phyloP scores from a whole-genome alignment of 305 asterid genomes.

The Andrographis paniculata region DNA sequence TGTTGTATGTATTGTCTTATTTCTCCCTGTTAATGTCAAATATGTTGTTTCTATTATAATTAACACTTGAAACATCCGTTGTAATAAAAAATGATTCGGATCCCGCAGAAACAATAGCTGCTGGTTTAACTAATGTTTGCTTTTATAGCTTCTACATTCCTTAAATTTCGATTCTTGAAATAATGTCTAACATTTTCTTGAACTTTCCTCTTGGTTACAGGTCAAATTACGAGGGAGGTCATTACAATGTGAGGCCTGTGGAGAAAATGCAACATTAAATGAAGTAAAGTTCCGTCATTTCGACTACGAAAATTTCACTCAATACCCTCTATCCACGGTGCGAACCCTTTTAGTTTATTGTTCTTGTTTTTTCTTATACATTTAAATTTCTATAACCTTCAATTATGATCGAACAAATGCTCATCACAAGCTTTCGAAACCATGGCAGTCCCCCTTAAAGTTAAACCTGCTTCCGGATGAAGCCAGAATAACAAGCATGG shows the following conservation, averaged over 20 bases:
- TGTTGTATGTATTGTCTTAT: slow-evolving; percentile 40
- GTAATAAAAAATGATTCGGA: too few species aligned
- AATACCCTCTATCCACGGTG: slow-evolving; percentile 70
- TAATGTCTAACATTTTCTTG: slow-evolving; percentile 1
- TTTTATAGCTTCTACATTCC: not conserved
- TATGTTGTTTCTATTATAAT: not conserved
- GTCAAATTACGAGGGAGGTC: slow-evolving; percentile 90
- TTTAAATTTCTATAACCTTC: not conserved
- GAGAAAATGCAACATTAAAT: slow-evolving; percentile 45
- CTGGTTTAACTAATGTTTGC: too few species aligned
- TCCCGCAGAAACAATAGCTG: too few species aligned
- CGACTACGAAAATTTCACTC: slow-evolving; percentile 64
- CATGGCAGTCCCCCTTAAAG: slow-evolving; percentile 37
- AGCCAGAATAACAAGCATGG: slow-evolving; percentile 49
- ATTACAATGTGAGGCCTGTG: slow-evolving; percentile 75
- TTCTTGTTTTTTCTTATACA: slow-evolving; percentile 3
- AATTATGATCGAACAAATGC: too few species aligned
- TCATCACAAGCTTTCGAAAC: slow-evolving; percentile 6
- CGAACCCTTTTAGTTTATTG: slow-evolving; percentile 11
- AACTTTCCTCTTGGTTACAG: slow-evolving; percentile 24
- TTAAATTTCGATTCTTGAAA: not conserved
- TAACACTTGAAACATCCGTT: too few species aligned
- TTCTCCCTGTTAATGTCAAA: not conserved
- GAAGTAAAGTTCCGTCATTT: slow-evolving; percentile 34
- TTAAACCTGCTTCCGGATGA: slow-evolving; percentile 32